Conservation (phyloP, 2,329 filamentous ascomycete species). For the Talaromyces sp. region DNA sequence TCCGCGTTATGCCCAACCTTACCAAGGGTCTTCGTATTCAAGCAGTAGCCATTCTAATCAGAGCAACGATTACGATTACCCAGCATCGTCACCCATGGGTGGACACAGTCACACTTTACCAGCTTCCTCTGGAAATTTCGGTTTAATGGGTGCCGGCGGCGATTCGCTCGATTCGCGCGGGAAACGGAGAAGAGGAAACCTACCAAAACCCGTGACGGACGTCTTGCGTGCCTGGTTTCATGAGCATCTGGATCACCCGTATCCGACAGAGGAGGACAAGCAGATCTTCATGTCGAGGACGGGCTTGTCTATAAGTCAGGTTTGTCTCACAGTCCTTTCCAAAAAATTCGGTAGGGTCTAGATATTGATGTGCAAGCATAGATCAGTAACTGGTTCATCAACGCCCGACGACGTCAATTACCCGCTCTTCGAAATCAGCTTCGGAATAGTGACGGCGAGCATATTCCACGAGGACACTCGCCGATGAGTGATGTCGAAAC, state of each 20-base stretch:
- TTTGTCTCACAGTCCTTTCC: too few relatives aligned
- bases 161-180: conserved; percentile 38
- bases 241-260: conserved; percentile 73
- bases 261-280: conserved; percentile 85
- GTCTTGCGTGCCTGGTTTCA: conserved; percentile 76
- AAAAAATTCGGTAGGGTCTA: too few relatives aligned
- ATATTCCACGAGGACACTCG: conserved; percentile 29
- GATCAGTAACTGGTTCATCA: conserved; percentile 55
- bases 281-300: conserved; percentile 73
- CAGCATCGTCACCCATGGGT: conserved; percentile 15
- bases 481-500: conserved; percentile 16
- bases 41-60: conserved; percentile 26
- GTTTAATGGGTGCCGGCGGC: conserved; percentile 38
- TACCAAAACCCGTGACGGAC: conserved; percentile 86
- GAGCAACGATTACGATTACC: conserved; percentile 33
- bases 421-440: conserved; percentile 46
- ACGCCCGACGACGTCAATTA: conserved; percentile 47
- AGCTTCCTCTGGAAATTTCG: conserved; percentile 36
- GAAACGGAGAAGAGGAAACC: conserved; percentile 68
- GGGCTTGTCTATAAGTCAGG: conserved; percentile 68
- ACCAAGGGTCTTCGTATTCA: conserved; percentile 25
- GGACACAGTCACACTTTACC: conserved; percentile 21
- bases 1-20: conserved; percentile 8
- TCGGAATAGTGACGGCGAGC: conserved; percentile 32
- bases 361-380: conserved; percentile 22